A percentile compares a stretch with the other conserved stretches of the same genome.
Evolutionary conservation across 2,329 filamentous ascomycete genomes (phyloP).

Genomic region (Calonectria leucothoes): DNA sequence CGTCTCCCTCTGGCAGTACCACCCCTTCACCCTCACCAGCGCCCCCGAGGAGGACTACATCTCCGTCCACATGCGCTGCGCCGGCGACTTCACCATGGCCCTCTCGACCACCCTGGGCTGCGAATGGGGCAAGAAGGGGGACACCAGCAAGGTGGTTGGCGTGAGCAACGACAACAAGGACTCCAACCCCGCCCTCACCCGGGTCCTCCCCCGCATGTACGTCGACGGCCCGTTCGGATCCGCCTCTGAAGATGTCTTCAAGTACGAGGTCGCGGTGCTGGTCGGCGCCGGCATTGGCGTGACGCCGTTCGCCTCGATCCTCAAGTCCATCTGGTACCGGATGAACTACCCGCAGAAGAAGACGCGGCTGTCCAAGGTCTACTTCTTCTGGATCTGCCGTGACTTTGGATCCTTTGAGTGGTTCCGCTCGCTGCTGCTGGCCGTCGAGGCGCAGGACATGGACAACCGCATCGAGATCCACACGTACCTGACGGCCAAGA

Average conservation of each 20-base stretch:
- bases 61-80: conserved; percentile 84
- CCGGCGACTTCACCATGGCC: conserved; percentile 82
- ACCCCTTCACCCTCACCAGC: conserved; percentile 87
- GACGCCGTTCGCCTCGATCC: conserved; percentile 86
- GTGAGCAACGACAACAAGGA: conserved; percentile 66
- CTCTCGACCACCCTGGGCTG: conserved; percentile 80
- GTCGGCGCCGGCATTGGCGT: conserved; percentile 87
- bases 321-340: conserved; percentile 94
- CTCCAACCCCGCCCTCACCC: conserved; percentile 77
- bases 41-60: conserved; percentile 93
- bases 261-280: conserved; percentile 84
- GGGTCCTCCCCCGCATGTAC: conserved; percentile 83
- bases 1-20: conserved; percentile 89
- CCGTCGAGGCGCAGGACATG: conserved; percentile 88
- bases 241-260: conserved; percentile 90
- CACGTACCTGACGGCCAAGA: conserved; percentile 88
- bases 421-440: conserved; percentile 86
- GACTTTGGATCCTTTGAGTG: conserved; percentile 91
- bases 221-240: conserved; percentile 88
- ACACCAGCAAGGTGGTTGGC: conserved; percentile 75
- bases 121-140: conserved; percentile 68
- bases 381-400: conserved; percentile 93
- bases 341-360: conserved; percentile 89
- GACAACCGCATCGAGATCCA: conserved; percentile 90
- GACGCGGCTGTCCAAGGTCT: conserved; percentile 84